Base-by-base conservation (phyloP, 2,329 filamentous ascomycete genomes). In the Cladosporium austrohemisphaericum region DNA sequence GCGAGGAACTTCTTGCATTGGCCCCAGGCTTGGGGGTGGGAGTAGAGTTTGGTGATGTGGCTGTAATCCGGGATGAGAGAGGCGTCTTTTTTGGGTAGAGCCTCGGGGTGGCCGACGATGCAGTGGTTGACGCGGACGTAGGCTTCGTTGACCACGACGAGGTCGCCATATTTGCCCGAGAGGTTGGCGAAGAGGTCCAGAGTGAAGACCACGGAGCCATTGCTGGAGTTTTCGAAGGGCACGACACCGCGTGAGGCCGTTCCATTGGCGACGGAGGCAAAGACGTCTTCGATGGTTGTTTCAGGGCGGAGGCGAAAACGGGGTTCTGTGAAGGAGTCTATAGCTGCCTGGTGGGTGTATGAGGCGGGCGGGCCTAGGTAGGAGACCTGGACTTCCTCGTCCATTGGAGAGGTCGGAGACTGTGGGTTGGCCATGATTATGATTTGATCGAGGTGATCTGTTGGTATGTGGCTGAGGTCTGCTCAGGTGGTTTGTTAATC, bases 171-270 rank as follows among this genome's bases (percentile, higher is more conserved):
- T 35, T 71, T 69, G 33, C 68, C 70, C 31, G 80, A 72, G 20
- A 86, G 76, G 70, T 95, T 89, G 57, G 88, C 88, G 52, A 98
- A 81, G 56, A 92, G 81, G 69, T 96, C 91, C 19, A 97, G 79
- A 0, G 91, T 95, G 67, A 89, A 87, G 49, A 93, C 83, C 41
- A 98, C 93, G 48, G 86, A 85, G 62, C 93, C 93, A 68, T 97
- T 95, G 65, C 88, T 92, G 32, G 88, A 94, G 74, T 98, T 98
- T 66, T 97, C 92, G 69, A 95, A 91, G 5, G 93, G 93, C 1
- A 96, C 86, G 25, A 97, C 86, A 57, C 91, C 93, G 50, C 84
- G 84, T 45, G 78, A 70, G 1, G 80, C 81, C 36, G 72, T 65
- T 51, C 80, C 77, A 29, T 76, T 74, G 62, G 94, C 88, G 5